Evolutionary conservation across 192 early-diverging fungal species (phyloP).

Genomic region (Piromyces sp.): DNA sequence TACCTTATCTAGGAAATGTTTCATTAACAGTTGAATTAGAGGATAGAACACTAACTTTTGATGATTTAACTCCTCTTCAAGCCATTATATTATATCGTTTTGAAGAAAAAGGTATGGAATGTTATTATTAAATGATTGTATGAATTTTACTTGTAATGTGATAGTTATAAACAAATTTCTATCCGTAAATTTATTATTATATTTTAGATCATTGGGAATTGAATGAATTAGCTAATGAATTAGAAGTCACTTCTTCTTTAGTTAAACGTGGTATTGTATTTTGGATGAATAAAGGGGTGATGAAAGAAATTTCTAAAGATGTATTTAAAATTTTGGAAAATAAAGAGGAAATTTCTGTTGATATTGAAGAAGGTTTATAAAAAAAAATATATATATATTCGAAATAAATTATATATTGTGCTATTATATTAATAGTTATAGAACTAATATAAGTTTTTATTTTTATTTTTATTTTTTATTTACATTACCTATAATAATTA

Average conservation of each 20-base stretch:
- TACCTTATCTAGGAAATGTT: conserved; percentile 28
- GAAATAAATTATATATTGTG: no score
- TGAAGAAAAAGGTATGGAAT: conserved; percentile 1
- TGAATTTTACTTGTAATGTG: no score
- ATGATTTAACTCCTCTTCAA: conserved; percentile 25
- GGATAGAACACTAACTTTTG: conserved; percentile 21
- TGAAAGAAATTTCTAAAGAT: not conserved
- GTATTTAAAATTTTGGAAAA: not conserved
- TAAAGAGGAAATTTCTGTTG: not conserved
- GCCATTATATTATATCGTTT: conserved; percentile 17
- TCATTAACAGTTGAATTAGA: conserved; percentile 31
- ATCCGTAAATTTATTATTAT: no score
- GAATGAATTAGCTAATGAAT: not conserved
- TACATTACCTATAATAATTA: no score
- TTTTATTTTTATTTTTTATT: no score
- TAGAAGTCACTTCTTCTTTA: not conserved
- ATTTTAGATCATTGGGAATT: not conserved
- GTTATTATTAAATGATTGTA: no score
- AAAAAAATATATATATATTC: no score
- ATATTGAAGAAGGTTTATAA: not conserved
- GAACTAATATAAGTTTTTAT: no score
- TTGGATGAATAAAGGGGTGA: not conserved
- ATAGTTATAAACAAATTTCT: no score
- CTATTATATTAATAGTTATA: no score
- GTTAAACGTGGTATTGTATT: not conserved